Conservation (phyloP, 352 stramenopile species). For the Phytophthora niederhauseri region DNA sequence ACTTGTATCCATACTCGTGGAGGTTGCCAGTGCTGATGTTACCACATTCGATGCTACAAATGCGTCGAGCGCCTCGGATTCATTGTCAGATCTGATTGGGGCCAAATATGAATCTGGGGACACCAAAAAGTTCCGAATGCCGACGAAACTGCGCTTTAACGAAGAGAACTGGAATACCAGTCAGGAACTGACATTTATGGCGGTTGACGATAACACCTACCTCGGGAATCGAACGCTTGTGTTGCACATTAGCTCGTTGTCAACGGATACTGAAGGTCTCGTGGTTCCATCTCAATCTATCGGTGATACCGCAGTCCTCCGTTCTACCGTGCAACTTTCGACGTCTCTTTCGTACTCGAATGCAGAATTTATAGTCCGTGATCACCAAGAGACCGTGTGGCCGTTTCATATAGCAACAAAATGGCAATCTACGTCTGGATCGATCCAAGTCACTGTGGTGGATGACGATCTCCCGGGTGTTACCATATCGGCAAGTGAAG, state of each 20-base stretch:
- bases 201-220: conserved; percentile 69
- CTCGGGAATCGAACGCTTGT: conserved; percentile 54
- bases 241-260: conserved; percentile 37
- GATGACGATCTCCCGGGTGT: conserved; percentile 75
- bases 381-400: conserved; percentile 38
- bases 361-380: conserved; percentile 50
- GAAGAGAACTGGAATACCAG: conserved; percentile 57
- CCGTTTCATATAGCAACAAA: conserved; percentile 38
- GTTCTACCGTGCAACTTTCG: conserved; percentile 26
- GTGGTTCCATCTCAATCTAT: conserved; percentile 48
- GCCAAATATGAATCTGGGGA: conserved; percentile 53
- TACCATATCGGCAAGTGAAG: conserved; percentile 47
- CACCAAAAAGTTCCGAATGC: conserved; percentile 36
- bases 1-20: conserved; percentile 40
- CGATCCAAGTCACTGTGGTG: conserved; percentile 41
- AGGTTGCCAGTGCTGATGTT: conserved; percentile 35
- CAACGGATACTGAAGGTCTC: conserved; percentile 29
- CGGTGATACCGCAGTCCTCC: conserved; percentile 21
- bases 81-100: conserved; percentile 32
- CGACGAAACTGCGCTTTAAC: conserved; percentile 58
- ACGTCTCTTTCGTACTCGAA: conserved; percentile 42
- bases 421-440: conserved; percentile 47
- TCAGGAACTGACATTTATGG: conserved; percentile 59
- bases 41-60: conserved; percentile 53
- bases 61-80: conserved; percentile 16